Conservation (phyloP, 2,329 filamentous ascomycete species). For the Verticillium nonalfalfae region DNA sequence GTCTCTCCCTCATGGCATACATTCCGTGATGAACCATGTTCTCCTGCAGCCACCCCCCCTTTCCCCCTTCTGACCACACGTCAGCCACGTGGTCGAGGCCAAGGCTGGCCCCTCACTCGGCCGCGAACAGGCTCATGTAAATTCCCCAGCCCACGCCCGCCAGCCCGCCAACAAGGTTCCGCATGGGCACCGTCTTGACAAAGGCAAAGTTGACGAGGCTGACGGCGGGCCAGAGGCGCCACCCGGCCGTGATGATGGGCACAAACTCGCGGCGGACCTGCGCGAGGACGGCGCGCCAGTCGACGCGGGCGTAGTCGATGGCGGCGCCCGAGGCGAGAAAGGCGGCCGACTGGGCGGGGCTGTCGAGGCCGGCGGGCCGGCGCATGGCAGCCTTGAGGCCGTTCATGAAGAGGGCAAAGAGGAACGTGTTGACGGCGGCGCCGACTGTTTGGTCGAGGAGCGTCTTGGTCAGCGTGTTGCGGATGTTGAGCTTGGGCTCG, state of each 20-base stretch:
- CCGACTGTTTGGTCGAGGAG: conserved; percentile 63
- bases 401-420: conserved; percentile 56
- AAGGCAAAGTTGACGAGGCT: conserved; percentile 63
- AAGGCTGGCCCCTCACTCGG: conserved; percentile 16
- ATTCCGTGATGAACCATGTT: no score
- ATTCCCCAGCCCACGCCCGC: conserved; percentile 71
- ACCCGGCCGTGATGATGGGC: conserved; percentile 60
- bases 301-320: conserved; percentile 37
- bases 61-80: no score
- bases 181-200: conserved; percentile 62
- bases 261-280: conserved; percentile 50
- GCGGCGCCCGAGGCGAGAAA: conserved; percentile 25
- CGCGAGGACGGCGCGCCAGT: conserved; percentile 36
- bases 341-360: conserved; percentile 22
- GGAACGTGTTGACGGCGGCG: conserved; percentile 56
- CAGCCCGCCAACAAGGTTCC: conserved; percentile 64
- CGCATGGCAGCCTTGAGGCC: conserved; percentile 46
- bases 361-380: conserved; percentile 22
- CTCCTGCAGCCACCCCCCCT: no score
- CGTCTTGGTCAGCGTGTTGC: conserved; percentile 63
- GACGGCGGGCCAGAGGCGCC: conserved; percentile 64
- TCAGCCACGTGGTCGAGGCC: no score
- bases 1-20: no score
- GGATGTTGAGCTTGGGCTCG: conserved; percentile 48
- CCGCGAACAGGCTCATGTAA: conserved; percentile 62